These are phyloP conservation scores for Crucibulum laeve DNA, from an alignment of 768 basidiomycete genomes.

Conservation along the genomic window DNA sequence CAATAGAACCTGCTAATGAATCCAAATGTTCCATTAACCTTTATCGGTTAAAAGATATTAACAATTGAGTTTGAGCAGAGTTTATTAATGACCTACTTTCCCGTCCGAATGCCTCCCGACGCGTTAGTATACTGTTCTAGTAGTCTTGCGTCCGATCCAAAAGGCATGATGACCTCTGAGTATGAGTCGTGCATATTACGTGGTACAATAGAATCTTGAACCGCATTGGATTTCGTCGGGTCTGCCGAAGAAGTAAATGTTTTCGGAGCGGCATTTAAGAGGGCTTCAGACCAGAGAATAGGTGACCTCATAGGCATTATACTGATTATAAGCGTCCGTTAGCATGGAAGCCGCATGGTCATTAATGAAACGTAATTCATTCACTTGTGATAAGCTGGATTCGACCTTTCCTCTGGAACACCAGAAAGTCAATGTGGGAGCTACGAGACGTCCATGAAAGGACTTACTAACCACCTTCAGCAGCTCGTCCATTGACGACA, in stretches of 20 bases:
- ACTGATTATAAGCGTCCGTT: slow-evolving; percentile 21
- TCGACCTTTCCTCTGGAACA: slow-evolving; percentile 39
- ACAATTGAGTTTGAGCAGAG: not conserved
- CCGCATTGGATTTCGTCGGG: slow-evolving; percentile 7
- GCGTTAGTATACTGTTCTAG: slow-evolving; percentile 72
- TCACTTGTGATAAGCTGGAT: slow-evolving; percentile 52
- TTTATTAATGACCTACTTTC: slow-evolving; percentile 37
- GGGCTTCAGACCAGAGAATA: slow-evolving; percentile 55
- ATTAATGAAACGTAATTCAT: slow-evolving; percentile 4
- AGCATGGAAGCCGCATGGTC: slow-evolving; percentile 1
- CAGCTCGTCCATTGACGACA: slow-evolving; percentile 52
- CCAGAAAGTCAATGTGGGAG: not conserved
- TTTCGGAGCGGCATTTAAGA: slow-evolving; percentile 32
- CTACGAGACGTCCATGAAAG: not conserved
- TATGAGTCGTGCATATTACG: slow-evolving; percentile 72
- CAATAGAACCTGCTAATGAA: slow-evolving; percentile 79
- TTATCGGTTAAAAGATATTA: not conserved
- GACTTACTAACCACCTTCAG: slow-evolving; percentile 54
- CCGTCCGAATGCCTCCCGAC: slow-evolving; percentile 64
- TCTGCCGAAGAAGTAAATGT: not conserved
- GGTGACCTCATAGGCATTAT: slow-evolving; percentile 53
- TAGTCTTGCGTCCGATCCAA: slow-evolving; percentile 51
- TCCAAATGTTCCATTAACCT: slow-evolving; percentile 80
- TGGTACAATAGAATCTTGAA: slow-evolving; percentile 28
- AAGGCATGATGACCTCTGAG: slow-evolving; percentile 60